Evolutionary conservation across 345 rosid genomes (phyloP), one percentile per base, ranked within the genome.

Genomic region (Aurinia saxatilis): DNA sequence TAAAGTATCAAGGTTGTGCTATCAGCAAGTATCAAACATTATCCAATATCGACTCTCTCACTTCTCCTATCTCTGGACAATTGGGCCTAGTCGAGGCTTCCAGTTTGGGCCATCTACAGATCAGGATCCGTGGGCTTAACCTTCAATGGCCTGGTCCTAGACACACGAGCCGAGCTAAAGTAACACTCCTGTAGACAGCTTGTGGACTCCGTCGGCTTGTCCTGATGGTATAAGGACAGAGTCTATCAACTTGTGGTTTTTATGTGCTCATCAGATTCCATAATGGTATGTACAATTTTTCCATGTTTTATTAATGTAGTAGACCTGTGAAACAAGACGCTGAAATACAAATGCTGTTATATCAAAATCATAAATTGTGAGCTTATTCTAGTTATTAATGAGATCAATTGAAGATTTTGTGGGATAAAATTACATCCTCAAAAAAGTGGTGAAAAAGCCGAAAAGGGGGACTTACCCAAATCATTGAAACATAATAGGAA

Each of bases 351-450:
- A n/a, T n/a, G n/a, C n/a, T n/a, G n/a, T n/a, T n/a, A 39, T 15
- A 23, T 6, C 34, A 59, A 25, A 50, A 68, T 6, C 31, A 14
- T 35, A 27, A 23, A 36, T 7, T 23, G 48, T 34, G 52, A 29
- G 41, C 49, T 60, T 60, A 68, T 68, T 60, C 56, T 36, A 36
- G 73, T 52, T 34, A 45, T 62, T 54, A 53, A 50, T 21, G 48
- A 29, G 31, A 61, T 47, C 50, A 61, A 61, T 45, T 61, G 34
- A 68, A 15, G 73, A 40, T 52, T 37, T 14, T 68, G 13, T 27
- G 56, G 46, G 41, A 60, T 60, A 44, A 52, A 45, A 45, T 60
- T 60, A 60, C 67, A 68, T 52, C 73, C 61, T 21, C 27, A 44
- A 17, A 51, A 11, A 67, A 33, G 66, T 42, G 60, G 5, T 6